Conservation (phyloP, 2,329 filamentous ascomycete genomes). For the Pseudocercospora macadamiae region DNA sequence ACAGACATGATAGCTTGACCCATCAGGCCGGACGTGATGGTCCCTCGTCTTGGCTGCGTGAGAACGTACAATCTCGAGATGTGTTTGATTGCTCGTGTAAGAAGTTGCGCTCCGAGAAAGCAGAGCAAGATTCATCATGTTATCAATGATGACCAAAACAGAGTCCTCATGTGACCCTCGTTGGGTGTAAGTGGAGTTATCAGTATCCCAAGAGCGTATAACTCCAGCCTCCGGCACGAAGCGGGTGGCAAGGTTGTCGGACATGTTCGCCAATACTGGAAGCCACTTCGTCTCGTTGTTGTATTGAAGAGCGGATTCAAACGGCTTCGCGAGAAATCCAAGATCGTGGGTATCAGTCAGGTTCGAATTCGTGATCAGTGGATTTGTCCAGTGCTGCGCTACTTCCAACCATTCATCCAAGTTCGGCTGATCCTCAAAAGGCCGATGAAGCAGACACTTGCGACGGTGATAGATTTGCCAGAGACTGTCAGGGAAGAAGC, state of each 20-base stretch:
- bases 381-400: conserved; percentile 22
- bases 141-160: conserved; percentile 26
- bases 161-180: conserved; percentile 21
- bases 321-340: conserved; percentile 23
- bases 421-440: not conserved
- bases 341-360: conserved; percentile 24
- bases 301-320: conserved; percentile 21
- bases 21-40: conserved; percentile 21
- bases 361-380: conserved; percentile 20
- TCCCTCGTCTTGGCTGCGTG: conserved; percentile 22
- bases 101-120: conserved; percentile 15
- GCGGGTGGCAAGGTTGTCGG: conserved; percentile 19
- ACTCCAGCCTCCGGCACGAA: conserved; percentile 20
- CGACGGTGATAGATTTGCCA: conserved; percentile 23
- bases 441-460: not conserved
- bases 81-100: conserved; percentile 19
- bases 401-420: conserved; percentile 18
- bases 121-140: conserved; percentile 27
- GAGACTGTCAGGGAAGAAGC: conserved; percentile 21
- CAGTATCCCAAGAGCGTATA: conserved; percentile 23
- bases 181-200: conserved; percentile 11
- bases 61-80: conserved; percentile 16
- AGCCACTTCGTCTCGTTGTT: conserved; percentile 16
- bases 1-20: conserved; percentile 24
- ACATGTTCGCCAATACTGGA: conserved; percentile 20